Conservation (phyloP, 1,284 basidiomycete species). For the Tilletiaria anomala region DNA sequence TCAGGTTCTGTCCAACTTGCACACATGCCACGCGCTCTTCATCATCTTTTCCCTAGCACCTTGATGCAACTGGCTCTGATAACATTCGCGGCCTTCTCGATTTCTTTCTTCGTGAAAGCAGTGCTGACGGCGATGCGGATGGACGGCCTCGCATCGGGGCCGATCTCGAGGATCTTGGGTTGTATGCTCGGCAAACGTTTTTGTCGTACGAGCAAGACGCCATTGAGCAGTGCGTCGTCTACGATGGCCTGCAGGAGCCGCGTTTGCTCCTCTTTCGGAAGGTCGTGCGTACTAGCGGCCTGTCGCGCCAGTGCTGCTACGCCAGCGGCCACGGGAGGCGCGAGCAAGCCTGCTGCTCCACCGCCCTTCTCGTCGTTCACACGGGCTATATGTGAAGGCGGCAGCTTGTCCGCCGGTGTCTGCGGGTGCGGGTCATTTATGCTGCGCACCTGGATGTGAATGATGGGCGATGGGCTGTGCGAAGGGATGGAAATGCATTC, state of each 20-base stretch:
- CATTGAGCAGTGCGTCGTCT: conserved; percentile 24
- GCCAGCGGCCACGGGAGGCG: not conserved
- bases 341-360: not conserved
- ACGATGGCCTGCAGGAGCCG: conserved; percentile 26
- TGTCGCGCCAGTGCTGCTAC: not conserved
- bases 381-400: not conserved
- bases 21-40: no score
- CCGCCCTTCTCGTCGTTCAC: not conserved
- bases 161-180: conserved; percentile 18
- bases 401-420: conserved; percentile 16
- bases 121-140: conserved; percentile 67
- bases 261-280: conserved; percentile 21
- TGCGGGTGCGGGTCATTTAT: conserved; percentile 25
- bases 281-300: conserved; percentile 11
- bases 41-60: no score
- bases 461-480: conserved; percentile 67
- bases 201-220: conserved; percentile 19
- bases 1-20: no score
- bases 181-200: conserved; percentile 28
- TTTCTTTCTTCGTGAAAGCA: conserved; percentile 71
- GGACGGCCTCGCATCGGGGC: conserved; percentile 50
- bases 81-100: conserved; percentile 67
- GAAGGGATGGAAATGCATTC: conserved; percentile 68
- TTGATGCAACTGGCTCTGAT: conserved; percentile 63
- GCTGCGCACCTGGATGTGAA: conserved; percentile 61